phyloP scores from a whole-genome alignment of 2,329 filamentous ascomycete species.

The Nothophaeocryptopus gaeumannii region DNA sequence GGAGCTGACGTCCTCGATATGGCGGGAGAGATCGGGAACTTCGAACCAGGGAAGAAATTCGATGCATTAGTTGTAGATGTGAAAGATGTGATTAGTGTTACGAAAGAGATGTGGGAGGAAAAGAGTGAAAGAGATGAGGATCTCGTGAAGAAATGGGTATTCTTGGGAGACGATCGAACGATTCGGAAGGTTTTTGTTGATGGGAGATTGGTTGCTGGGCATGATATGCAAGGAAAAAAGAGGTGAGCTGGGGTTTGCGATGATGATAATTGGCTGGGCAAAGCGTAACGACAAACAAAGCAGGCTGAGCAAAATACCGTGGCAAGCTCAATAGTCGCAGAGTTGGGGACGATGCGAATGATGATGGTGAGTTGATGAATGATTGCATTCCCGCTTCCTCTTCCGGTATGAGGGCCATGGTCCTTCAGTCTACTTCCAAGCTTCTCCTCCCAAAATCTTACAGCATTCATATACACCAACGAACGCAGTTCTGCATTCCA shows the following conservation, averaged over 20 bases:
- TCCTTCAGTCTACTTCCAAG: no score
- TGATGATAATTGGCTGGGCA: no score
- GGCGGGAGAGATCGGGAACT: slow-evolving; percentile 54
- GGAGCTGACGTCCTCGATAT: slow-evolving; percentile 59
- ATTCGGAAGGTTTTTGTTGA: slow-evolving; percentile 17
- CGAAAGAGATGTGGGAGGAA: slow-evolving; percentile 8
- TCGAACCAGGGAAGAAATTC: slow-evolving; percentile 60
- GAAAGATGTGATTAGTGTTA: slow-evolving; percentile 16
- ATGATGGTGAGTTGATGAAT: not conserved
- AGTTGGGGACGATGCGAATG: no score
- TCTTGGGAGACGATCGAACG: slow-evolving; percentile 17
- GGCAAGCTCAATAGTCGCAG: no score
- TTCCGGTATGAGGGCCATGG: no score
- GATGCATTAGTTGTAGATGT: slow-evolving; percentile 45
- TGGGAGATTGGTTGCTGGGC: slow-evolving; percentile 16
- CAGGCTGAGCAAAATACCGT: no score
- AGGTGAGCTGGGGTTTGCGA: no score
- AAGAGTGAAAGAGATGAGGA: slow-evolving; percentile 5
- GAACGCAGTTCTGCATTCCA: no score
- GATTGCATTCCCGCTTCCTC: no score
- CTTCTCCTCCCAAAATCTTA: no score
- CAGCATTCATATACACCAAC: no score
- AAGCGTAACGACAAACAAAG: no score
- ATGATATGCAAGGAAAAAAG: not conserved
- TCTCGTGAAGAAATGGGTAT: slow-evolving; percentile 22